These are phyloP conservation scores for Rhizopogon vulgaris DNA, from an alignment of 768 basidiomycete genomes.

Conservation along the genomic window DNA sequence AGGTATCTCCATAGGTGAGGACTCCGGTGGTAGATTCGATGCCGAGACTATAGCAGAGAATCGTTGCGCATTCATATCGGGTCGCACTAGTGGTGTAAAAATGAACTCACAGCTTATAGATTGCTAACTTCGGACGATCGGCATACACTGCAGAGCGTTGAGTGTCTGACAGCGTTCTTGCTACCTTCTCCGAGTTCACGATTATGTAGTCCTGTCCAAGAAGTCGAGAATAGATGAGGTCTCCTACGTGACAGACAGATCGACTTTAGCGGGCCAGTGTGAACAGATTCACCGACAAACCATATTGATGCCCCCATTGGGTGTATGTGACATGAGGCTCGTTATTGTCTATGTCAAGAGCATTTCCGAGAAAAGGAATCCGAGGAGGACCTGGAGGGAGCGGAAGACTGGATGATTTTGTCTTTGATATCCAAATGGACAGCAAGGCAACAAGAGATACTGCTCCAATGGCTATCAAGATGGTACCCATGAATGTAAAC, in stretches of 20 bases:
- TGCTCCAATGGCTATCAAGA: not conserved
- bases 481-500: not conserved
- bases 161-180: slow-evolving; percentile 36
- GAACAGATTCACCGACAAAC: too few relatives aligned
- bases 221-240: too few relatives aligned
- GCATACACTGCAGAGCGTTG: slow-evolving; percentile 36
- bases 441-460: not conserved
- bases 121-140: slow-evolving; percentile 14
- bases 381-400: slow-evolving; percentile 33
- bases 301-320: too few relatives aligned
- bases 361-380: slow-evolving; percentile 33
- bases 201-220: slow-evolving; percentile 29
- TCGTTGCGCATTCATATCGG: not conserved
- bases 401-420: not conserved
- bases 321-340: too few relatives aligned
- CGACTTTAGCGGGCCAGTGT: too few relatives aligned
- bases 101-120: not conserved
- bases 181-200: slow-evolving; percentile 36
- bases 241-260: too few relatives aligned
- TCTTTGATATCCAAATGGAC: not conserved
- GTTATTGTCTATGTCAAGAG: slow-evolving; percentile 30
- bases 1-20: slow-evolving; percentile 11
- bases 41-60: slow-evolving; percentile 1
- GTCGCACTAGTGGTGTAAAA: not conserved
- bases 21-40: slow-evolving; percentile 5